Conservation (phyloP, 1,284 basidiomycete genomes). For the Mrakiaceae sp. region DNA sequence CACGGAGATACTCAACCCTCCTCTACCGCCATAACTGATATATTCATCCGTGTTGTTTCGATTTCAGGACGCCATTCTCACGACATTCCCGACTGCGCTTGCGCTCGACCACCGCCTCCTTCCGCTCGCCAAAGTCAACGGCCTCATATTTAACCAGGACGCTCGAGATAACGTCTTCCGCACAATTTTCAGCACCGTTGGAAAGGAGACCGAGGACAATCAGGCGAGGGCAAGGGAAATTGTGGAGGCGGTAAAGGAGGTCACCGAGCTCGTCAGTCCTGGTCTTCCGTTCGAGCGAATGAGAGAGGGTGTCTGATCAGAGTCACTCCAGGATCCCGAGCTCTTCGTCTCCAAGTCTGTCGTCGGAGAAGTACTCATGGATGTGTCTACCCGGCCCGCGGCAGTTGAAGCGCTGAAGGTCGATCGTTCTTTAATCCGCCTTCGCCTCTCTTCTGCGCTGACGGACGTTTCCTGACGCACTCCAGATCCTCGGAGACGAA, state of each 20-base stretch:
- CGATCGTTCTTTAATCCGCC: background rate
- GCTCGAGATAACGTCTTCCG: background rate
- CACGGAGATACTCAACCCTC: too few species aligned
- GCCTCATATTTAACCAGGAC: background rate
- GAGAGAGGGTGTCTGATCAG: too few species aligned
- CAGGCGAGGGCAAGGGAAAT: background rate
- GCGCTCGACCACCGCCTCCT: background rate
- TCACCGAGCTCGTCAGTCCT: background rate
- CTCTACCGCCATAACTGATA: too few species aligned
- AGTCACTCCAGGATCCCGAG: background rate
- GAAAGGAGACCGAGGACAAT: background rate
- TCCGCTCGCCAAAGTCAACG: constrained; percentile 4
- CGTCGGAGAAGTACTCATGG: constrained; percentile 1
- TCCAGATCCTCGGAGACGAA: background rate
- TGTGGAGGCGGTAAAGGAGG: background rate
- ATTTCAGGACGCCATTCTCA: background rate
- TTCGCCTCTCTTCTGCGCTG: too few species aligned
- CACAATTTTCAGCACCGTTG: background rate
- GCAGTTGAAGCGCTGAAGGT: constrained; percentile 1
- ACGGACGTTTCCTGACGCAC: too few species aligned
- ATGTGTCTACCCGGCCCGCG: background rate
- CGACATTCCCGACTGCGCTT: background rate
- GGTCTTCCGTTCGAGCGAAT: too few species aligned
- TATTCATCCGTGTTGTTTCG: too few species aligned
- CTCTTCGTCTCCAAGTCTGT: background rate